Evolutionary conservation across 805 yeast genomes (phyloP).

Genomic region (Metschnikowia aberdeeniae): DNA sequence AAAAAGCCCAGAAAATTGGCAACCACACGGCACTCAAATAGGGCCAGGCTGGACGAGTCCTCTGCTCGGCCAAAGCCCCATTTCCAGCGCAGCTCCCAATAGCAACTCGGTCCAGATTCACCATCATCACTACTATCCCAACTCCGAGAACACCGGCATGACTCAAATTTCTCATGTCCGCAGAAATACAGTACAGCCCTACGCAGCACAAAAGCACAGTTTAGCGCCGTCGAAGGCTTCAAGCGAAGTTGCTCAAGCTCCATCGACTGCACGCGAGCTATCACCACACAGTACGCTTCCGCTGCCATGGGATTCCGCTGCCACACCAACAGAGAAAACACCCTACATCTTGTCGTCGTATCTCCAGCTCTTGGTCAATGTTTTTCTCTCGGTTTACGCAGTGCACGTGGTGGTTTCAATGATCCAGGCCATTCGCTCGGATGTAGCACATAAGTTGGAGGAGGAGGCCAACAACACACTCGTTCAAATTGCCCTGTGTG

Average conservation of each 20-base stretch:
- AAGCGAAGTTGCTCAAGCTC: neutral
- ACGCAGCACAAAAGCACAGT: too few relatives aligned
- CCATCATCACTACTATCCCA: constrained; percentile 44
- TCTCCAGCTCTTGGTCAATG: constrained; percentile 52
- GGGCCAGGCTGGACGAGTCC: neutral
- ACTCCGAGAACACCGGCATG: neutral
- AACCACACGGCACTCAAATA: neutral
- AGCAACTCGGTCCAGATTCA: constrained; percentile 28
- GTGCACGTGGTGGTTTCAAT: constrained; percentile 41
- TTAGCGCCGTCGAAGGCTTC: neutral
- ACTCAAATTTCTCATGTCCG: too few relatives aligned
- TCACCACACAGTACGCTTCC: constrained; percentile 35
- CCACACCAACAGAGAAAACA: constrained; percentile 48
- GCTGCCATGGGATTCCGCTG: constrained; percentile 53
- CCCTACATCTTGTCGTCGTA: constrained; percentile 61
- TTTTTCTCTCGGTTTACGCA: constrained; percentile 42
- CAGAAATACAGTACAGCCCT: too few relatives aligned
- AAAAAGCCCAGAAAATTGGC: neutral
- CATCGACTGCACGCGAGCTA: neutral
- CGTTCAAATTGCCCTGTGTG: constrained; percentile 53
- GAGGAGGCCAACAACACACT: constrained; percentile 43
- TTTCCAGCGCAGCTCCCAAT: neutral
- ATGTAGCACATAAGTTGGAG: constrained; percentile 49
- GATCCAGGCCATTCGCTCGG: constrained; percentile 48
- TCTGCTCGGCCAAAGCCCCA: neutral